Evolutionary conservation across 2,329 filamentous ascomycete genomes (phyloP), one percentile per base, ranked within the genome.

Genomic region (Microcera coccophila): DNA sequence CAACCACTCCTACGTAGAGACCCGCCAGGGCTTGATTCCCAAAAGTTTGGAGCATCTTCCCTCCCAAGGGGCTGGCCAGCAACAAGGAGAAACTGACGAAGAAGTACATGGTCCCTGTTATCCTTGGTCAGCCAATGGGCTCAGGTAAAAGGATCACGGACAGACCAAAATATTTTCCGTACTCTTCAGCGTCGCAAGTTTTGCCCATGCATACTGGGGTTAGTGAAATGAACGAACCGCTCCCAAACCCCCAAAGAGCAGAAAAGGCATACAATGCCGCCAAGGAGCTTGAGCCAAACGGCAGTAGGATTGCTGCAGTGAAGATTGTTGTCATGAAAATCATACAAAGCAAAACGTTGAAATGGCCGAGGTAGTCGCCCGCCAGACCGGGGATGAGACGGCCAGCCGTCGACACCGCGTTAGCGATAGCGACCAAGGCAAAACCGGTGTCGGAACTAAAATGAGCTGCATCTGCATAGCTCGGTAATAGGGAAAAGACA

Each of bases 341-440:
- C 50, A 63, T 55, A 63, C 69, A 58, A 48, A 65, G 65, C 45
- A 72, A 59, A 38, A 72, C 59, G 39, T 84, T 82, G 2, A 84
- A 45, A 0, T 74, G 70, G 0, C 81, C 80, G 33, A 68, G 67
- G 43, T 73, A 74, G 49, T 85, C 80, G 0, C 75, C 79, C 17
- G 84, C 54, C 32, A 81, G 64, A 4, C 79, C 79, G 0, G 81
- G 79, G 3, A 78, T 62, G 34, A 83, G 70, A 12, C 80, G 75
- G 0, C 80, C 81, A 20, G 78, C 70, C 0, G 74, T 73, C 1
- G 77, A 81, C 2, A 80, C 76, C 0, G 72, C 78, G 57, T 87
- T 87, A 51, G 86, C 69, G 45, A 88, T 80, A 2, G 83, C 75
- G 4, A 87, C 65, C 15, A 87, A 28, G 9, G 24, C 24, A 28